A percentile compares a stretch with the other conserved stretches of the same genome.
These are phyloP conservation scores for Colletotrichum chlorophyti DNA, from an alignment of 2,329 filamentous ascomycete species.

Conservation along the genomic window DNA sequence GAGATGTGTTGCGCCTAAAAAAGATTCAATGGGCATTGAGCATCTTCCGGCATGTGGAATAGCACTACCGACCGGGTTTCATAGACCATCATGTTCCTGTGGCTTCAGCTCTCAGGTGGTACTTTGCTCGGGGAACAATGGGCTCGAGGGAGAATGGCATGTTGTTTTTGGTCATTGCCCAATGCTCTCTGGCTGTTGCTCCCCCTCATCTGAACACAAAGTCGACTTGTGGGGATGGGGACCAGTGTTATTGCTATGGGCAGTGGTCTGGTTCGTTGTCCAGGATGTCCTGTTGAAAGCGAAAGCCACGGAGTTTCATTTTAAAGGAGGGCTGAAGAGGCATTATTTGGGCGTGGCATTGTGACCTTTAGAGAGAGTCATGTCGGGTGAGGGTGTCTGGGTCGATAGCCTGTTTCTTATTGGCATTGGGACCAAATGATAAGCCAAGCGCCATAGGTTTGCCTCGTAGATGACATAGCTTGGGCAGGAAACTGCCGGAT, in stretches of 20 bases:
- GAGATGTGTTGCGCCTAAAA: slow-evolving; percentile 9
- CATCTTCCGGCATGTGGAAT: slow-evolving; percentile 3
- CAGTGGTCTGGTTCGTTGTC: neutral
- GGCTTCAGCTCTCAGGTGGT: neutral
- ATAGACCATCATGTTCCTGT: neutral
- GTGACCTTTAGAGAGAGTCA: slow-evolving; percentile 6
- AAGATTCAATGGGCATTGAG: slow-evolving; percentile 3
- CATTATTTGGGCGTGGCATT: slow-evolving; percentile 1
- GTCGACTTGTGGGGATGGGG: no score
- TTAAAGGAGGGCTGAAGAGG: slow-evolving; percentile 5
- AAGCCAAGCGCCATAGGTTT: no score
- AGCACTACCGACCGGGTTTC: no score
- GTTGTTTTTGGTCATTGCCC: neutral
- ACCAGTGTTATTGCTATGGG: no score
- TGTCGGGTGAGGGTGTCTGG: neutral
- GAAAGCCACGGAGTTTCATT: slow-evolving; percentile 6
- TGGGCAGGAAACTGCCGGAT: no score
- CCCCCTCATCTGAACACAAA: neutral
- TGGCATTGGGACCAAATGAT: no score
- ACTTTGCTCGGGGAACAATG: neutral
- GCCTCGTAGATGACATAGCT: no score
- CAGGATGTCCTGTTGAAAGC: neutral
- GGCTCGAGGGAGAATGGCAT: neutral
- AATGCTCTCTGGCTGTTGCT: neutral
- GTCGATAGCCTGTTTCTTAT: neutral